These are phyloP conservation scores for Phytophthora gonapodyides DNA, from an alignment of 352 stramenopile species.

Conservation along the genomic window DNA sequence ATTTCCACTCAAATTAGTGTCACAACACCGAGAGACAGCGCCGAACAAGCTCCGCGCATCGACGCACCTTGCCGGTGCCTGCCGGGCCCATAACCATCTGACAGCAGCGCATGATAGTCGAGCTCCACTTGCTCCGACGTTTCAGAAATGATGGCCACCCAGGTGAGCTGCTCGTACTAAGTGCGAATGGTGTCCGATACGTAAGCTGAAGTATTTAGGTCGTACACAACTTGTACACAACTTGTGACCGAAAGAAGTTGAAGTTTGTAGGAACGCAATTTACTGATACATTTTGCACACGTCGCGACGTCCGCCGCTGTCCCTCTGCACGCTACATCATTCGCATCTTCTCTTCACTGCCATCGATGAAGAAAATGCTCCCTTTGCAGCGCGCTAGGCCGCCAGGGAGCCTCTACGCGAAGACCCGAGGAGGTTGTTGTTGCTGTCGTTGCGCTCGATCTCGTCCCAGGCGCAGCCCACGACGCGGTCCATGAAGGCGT, in stretches of 20 bases:
- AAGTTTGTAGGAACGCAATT: conserved; percentile 15
- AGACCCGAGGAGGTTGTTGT: conserved; percentile 25
- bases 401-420: conserved; percentile 44
- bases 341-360: conserved; percentile 24
- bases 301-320: conserved; percentile 22
- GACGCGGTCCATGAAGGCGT: conserved; percentile 65
- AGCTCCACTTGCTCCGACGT: conserved; percentile 21
- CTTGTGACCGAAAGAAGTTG: not conserved
- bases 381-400: conserved; percentile 20
- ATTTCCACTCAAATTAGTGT: conserved; percentile 18
- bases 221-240: conserved; percentile 1
- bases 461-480: conserved; percentile 71
- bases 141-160: conserved; percentile 29
- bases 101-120: conserved; percentile 79
- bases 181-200: conserved; percentile 4
- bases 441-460: conserved; percentile 44
- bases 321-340: not conserved
- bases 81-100: conserved; percentile 93
- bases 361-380: conserved; percentile 22
- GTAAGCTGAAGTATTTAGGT: not conserved
- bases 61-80: conserved; percentile 87
- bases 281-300: conserved; percentile 34
- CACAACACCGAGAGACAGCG: conserved; percentile 1
- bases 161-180: conserved; percentile 5
- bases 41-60: not conserved